Evolutionary conservation across 176 grass and related monocot species (phyloP).

Genomic region (Leersia perrieri): DNA sequence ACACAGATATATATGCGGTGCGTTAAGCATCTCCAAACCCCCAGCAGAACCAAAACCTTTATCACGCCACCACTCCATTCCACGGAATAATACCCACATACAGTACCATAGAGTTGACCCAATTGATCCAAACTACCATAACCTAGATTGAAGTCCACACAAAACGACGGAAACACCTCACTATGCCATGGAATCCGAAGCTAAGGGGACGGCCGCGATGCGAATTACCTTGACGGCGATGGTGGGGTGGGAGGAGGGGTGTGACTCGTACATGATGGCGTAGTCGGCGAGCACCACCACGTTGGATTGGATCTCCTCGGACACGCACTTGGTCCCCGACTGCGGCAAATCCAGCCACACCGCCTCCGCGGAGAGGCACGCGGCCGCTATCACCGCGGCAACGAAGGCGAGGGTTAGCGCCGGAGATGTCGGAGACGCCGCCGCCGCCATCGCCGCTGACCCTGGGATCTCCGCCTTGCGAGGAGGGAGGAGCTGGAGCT

Average conservation of each 20-base stretch:
- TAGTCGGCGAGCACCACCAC: conserved; percentile 91
- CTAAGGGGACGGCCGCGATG: neutral
- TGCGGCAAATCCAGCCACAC: conserved; percentile 80
- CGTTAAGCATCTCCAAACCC: neutral
- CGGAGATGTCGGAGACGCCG: neutral
- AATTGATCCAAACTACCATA: neutral
- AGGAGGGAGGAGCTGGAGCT: neutral
- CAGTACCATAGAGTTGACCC: neutral
- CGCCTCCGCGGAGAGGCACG: conserved; percentile 39
- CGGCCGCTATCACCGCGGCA: conserved; percentile 6
- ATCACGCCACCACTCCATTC: neutral
- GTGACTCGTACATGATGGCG: conserved; percentile 62
- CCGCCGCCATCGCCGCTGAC: neutral
- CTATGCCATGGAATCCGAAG: neutral
- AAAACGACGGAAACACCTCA: neutral
- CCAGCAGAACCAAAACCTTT: neutral
- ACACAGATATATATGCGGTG: neutral
- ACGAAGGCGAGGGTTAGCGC: conserved; percentile 19
- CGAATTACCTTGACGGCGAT: conserved; percentile 57
- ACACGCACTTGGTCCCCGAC: conserved; percentile 86
- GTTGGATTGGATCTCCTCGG: conserved; percentile 93
- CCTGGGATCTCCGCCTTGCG: conserved; percentile 43
- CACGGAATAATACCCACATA: neutral
- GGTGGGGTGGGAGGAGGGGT: conserved; percentile 51
- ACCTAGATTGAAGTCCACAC: neutral